A percentile compares a stretch with the other conserved stretches of the same genome.
These are phyloP conservation scores for Lathyrus oleraceus DNA, from an alignment of 306 rosid species.

Conservation along the genomic window DNA sequence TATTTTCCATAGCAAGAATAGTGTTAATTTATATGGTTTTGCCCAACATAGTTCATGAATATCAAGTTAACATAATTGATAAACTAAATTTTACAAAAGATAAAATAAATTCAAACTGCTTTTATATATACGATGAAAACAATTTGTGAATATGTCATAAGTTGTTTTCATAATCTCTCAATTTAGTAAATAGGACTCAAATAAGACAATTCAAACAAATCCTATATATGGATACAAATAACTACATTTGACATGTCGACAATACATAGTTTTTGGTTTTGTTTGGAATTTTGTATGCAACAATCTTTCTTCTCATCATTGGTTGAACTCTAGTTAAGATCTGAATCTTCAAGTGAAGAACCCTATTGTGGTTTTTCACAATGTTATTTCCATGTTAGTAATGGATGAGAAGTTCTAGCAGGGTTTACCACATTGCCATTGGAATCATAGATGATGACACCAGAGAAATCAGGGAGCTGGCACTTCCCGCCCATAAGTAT, in stretches of 20 bases:
- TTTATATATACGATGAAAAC: not conserved
- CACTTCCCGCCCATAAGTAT: constrained; percentile 95
- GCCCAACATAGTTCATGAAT: not conserved
- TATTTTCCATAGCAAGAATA: constrained; percentile 23
- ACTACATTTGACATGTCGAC: not conserved
- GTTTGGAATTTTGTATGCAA: too few species aligned
- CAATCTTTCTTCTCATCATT: too few species aligned
- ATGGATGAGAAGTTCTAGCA: constrained; percentile 48
- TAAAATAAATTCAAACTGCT: not conserved
- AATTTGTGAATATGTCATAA: too few species aligned
- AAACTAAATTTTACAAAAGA: not conserved
- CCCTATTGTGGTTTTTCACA: not conserved
- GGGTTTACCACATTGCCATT: constrained; percentile 61
- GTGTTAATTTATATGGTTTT: constrained; percentile 28
- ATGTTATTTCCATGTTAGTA: constrained; percentile 67
- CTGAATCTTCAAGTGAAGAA: too few species aligned
- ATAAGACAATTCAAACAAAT: not conserved
- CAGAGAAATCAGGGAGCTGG: constrained; percentile 86
- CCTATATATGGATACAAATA: too few species aligned
- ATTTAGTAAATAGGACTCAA: not conserved
- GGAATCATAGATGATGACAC: constrained; percentile 77
- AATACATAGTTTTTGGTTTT: not conserved
- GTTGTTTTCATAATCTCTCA: too few species aligned
- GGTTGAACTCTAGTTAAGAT: too few species aligned
- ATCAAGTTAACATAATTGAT: not conserved